Base-by-base conservation (phyloP, 495 filamentous ascomycete genomes). In the Thozetella sp. region DNA sequence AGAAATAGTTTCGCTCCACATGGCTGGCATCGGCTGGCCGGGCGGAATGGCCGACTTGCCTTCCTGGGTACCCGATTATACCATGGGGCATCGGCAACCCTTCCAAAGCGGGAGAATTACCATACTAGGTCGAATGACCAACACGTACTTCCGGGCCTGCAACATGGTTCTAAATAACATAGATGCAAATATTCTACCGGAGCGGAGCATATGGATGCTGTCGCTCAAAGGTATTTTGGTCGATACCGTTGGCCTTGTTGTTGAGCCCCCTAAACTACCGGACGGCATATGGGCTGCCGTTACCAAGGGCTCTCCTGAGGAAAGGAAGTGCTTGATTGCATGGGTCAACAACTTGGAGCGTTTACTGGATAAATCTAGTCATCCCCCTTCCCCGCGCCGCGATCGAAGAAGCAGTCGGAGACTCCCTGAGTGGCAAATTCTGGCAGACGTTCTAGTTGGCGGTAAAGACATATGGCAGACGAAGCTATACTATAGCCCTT, bases 1-100 rank as follows among this genome's bases (percentile, higher is more conserved):
- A 19, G 43, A 48, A 19, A 48, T 48, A 10, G n/a, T 48, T 48
- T 10, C 43, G 6, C 43, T 48, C 9, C 43, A 48, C n/a, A 48
- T 48, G 43, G 43, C 43, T 10, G 43, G 43, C 43, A 48, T 48
- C 20, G 43, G 43, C 43, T 48, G 43, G 43, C 43, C 43, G n/a
- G 43, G 43, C 9, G 20, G 43, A n/a, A 48, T 11, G 43, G n/a
- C 43, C 20, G 43, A 19, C n/a, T n/a, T 48, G 9, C 43, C 43
- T 19, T 48, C 43, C 10, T 48, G 43, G 43, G 43, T 48, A 19
- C 43, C 43, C 10, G 43, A 48, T 20, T 48, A 48, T 20, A 20
- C 43, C 43, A 48, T 48, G 43, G 9, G 20, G 43, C 43, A 48
- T 48, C 43, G 43, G 10, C 43, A 48, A 48, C 11, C 9, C 9